phyloP scores from a whole-genome alignment of 768 basidiomycete species.

The Kwoniella pini region DNA sequence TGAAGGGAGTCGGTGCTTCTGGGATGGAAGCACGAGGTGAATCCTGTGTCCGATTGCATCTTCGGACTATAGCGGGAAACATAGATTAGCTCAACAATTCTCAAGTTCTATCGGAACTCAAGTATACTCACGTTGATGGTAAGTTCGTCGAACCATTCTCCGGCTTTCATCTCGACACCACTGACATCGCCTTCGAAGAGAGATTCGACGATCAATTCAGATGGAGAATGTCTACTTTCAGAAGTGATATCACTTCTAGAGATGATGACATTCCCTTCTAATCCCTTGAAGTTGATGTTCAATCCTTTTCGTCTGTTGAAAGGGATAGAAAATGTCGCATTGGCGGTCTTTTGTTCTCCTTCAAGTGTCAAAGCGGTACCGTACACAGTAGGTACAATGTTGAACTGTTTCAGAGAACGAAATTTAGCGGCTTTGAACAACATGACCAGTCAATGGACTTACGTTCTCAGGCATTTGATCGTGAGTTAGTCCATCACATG shows the following conservation, averaged over 20 bases:
- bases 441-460: too few relatives aligned
- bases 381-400: slow-evolving; percentile 1
- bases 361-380: slow-evolving; percentile 1
- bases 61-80: slow-evolving; percentile 8
- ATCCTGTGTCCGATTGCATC: slow-evolving; percentile 14
- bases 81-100: not conserved
- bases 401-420: slow-evolving; percentile 9
- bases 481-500: too few relatives aligned
- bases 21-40: slow-evolving; percentile 22
- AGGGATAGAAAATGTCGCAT: slow-evolving; percentile 25
- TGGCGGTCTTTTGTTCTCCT: slow-evolving; percentile 17
- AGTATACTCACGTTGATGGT: slow-evolving; percentile 15
- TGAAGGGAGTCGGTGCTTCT: slow-evolving; percentile 5
- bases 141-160: slow-evolving; percentile 8
- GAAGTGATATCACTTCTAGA: slow-evolving; percentile 5
- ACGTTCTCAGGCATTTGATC: too few relatives aligned
- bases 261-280: slow-evolving; percentile 25
- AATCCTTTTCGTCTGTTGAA: slow-evolving; percentile 7
- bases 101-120: not conserved
- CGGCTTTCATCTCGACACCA: slow-evolving; percentile 18
- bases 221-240: not conserved
- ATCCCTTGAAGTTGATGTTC: slow-evolving; percentile 17
- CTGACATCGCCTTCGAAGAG: slow-evolving; percentile 7
- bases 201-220: slow-evolving; percentile 32
- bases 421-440: too few relatives aligned